These are phyloP conservation scores for Bondarzewia mesenterica DNA, from an alignment of 1,284 basidiomycete genomes.

Conservation along the genomic window DNA sequence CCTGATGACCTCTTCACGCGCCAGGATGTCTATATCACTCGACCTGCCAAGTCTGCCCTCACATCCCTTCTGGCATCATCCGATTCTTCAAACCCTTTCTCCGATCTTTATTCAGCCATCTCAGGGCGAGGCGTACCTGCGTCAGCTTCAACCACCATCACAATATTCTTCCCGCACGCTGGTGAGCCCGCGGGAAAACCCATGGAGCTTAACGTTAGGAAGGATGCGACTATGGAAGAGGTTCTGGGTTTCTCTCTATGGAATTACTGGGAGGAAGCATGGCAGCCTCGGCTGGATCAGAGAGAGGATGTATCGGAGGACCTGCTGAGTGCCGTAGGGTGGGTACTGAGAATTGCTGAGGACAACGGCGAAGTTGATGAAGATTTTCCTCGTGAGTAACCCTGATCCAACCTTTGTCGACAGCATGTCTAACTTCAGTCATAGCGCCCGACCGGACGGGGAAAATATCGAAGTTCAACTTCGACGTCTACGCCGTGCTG, in stretches of 20 bases:
- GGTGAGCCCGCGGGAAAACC: conserved; percentile 47
- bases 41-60: conserved; percentile 46
- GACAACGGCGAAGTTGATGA: conserved; percentile 98
- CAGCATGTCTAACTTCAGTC: conserved; percentile 5
- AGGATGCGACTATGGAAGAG: conserved; percentile 91
- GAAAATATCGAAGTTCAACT: conserved; percentile 83
- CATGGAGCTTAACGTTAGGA: conserved; percentile 67
- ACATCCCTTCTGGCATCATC: conserved; percentile 56
- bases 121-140: conserved; percentile 65
- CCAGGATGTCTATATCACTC: conserved; percentile 34
- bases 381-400: conserved; percentile 82
- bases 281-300: conserved; percentile 72
- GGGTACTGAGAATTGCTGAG: conserved; percentile 94
- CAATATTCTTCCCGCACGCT: conserved; percentile 86
- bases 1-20: conserved; percentile 38
- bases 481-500: conserved; percentile 86
- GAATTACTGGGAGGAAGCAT: conserved; percentile 85
- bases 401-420: background rate
- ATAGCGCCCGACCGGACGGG: conserved; percentile 87
- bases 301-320: conserved; percentile 54
- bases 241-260: conserved; percentile 91
- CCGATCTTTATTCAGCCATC: conserved; percentile 74
- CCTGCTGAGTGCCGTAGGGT: conserved; percentile 72
- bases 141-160: conserved; percentile 55
- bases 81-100: conserved; percentile 70